Evolutionary conservation across 305 asterid species (phyloP).

Genomic region (Solanum hybrid): DNA sequence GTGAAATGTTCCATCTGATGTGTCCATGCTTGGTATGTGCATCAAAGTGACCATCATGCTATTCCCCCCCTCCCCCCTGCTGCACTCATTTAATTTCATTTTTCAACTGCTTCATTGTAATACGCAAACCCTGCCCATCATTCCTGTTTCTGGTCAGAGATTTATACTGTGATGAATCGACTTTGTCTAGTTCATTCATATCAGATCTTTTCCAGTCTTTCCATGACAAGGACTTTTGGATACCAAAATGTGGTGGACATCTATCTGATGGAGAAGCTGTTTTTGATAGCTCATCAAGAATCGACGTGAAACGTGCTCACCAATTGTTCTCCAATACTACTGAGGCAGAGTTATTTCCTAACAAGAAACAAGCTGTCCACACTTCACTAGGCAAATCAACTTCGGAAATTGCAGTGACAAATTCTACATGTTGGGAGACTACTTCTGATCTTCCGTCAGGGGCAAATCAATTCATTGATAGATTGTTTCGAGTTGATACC

Average conservation of each 20-base stretch:
- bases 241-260: constrained; percentile 56
- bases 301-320: constrained; percentile 57
- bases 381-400: constrained; percentile 37
- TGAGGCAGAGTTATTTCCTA: constrained; percentile 56
- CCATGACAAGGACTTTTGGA: constrained; percentile 78
- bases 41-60: background rate
- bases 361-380: constrained; percentile 63
- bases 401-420: constrained; percentile 31
- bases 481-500: constrained; percentile 54
- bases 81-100: background rate
- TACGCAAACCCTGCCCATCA: background rate
- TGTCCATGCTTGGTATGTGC: background rate
- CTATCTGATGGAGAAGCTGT: constrained; percentile 44
- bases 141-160: background rate
- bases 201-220: constrained; percentile 19
- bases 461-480: constrained; percentile 55
- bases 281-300: constrained; percentile 49
- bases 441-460: constrained; percentile 47
- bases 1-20: background rate
- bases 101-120: background rate
- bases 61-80: background rate
- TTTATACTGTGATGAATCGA: background rate
- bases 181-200: background rate
- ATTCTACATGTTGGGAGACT: constrained; percentile 59
- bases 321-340: constrained; percentile 55